Evolutionary conservation across 148 eudicot genomes (phyloP), one percentile per base, ranked within the genome.

Genomic region (Cornus controversa): DNA sequence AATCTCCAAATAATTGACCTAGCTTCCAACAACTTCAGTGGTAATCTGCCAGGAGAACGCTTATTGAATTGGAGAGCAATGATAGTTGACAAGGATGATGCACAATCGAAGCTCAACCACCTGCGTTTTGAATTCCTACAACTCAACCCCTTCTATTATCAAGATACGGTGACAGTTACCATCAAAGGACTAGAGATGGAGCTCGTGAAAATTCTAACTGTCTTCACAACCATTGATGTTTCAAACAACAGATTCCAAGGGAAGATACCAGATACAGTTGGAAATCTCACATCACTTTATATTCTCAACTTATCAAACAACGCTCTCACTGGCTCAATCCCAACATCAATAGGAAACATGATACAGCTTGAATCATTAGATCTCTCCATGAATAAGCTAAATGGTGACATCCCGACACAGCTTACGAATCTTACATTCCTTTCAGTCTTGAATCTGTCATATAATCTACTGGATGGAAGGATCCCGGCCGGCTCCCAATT

Each of bases 1-100:
- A 14, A 73, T 26, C 86, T 89, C 62, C 94, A 85, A 66, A 89
- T 91, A 14, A 10, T 87, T 1, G 94, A 91, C 64, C 74, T 91
- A 10, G 84, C 90, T 25, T 77, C 67, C 34, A 91, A 91, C 73
- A 70, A 65, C 26, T 88, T 91, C 58, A 54, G 7, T 11, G 86
- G 87, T 9, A 15, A 37, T 4, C 37, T 88, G 2, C 73, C 77
- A 1, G 3, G 11, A 3, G 20, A 20, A 9, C 69, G 53, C 28
- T 64, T 88, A n/a, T 5, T 3, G 13, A 75, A 65, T 1, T 82
- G 77, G 75, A 76, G 0, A 50, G 76, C 84, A 4, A 82, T 82
- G 87, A 74, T 63, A 53, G 8, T 27, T 0, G 65, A 72, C 16
- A 8, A 47, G 27, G 24, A 40, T 2, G 9, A 72, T 53, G 0